A percentile compares a stretch with the other conserved stretches of the same genome.
Conservation (phyloP, 2,329 filamentous ascomycete species). For the Aureobasidium vineae region DNA sequence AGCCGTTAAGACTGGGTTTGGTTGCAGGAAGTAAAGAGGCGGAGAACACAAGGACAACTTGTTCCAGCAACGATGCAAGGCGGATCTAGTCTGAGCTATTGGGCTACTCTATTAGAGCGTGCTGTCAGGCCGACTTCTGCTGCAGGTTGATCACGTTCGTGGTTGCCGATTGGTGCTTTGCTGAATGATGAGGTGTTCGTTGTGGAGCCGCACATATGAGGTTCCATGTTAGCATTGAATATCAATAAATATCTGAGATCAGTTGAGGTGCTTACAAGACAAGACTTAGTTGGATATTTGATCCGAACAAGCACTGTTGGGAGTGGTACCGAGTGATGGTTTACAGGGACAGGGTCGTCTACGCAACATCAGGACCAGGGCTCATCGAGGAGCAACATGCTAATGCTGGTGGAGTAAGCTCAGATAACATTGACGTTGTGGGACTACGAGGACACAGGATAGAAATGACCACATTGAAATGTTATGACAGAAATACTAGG, state of each 20-base stretch:
- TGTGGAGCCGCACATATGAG: background rate
- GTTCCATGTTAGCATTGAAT: background rate
- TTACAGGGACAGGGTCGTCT: background rate
- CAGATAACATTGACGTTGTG: no score
- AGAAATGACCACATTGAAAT: no score
- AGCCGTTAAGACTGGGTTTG: background rate
- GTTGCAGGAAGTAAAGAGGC: background rate
- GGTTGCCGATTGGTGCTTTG: constrained; percentile 6
- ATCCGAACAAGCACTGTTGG: background rate
- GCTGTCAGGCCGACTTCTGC: background rate
- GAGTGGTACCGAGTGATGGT: background rate
- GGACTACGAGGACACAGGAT: no score
- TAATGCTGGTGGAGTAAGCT: no score
- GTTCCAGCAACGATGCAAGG: background rate
- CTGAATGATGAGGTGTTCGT: constrained; percentile 3
- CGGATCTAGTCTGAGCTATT: background rate
- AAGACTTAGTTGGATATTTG: no score
- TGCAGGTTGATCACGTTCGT: constrained; percentile 8
- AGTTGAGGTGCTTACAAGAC: no score
- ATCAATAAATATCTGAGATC: background rate
- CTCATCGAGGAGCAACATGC: no score
- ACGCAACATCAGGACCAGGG: background rate
- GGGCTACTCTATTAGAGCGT: background rate
- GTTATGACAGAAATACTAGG: no score
- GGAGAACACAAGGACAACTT: background rate